Evolutionary conservation across 2,329 filamentous ascomycete genomes (phyloP), one percentile per base, ranked within the genome.

Genomic region (Beauveria bassiana): DNA sequence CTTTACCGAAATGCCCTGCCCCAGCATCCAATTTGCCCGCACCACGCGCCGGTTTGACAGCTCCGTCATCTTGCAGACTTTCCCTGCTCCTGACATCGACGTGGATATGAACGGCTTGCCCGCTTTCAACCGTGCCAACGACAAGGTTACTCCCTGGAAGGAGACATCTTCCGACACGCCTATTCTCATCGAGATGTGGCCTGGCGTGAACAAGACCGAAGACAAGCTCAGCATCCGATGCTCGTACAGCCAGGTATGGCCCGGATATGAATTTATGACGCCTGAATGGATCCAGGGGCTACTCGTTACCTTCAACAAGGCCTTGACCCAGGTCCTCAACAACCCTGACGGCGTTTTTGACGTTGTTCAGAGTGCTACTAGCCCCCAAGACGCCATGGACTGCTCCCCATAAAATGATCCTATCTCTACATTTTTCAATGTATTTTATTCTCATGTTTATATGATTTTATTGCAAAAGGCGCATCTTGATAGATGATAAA

Each of bases 1-100:
- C n/a, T 62, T 62, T 16, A 61, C 63, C 12, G 58, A 65, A 46
- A 60, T 62, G 45, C 62, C 63, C 24, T 63, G 61, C 45, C 63
- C 63, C 10, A 65, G 62, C 31, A 56, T 61, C 12, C 58, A 55
- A 26, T 54, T 57, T 34, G 62, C 62, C 18, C 45, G 59, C 40
- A 53, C 26, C 22, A 61, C 59, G n/a, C 31, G 51, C 45, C 51
- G 62, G 16, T 61, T 63, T 47, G 62, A 63, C 40, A 61, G 46
- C 24, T 53, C 59, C 6, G 43, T 63, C n/a, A 55, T 63, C 9
- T 24, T 63, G 45, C 62, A 63, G 62, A 58, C 53, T 3, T 53
- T 63, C 18, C 51, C 58, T 10, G 26, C 52, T 4, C 43, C 52
- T 1, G 54, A 54, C 45, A 22, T 47, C 12, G n/a, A 26, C 5